These are phyloP conservation scores for Lichtheimia ornata DNA, from an alignment of 371 early-diverging fungal genomes.

Conservation along the genomic window DNA sequence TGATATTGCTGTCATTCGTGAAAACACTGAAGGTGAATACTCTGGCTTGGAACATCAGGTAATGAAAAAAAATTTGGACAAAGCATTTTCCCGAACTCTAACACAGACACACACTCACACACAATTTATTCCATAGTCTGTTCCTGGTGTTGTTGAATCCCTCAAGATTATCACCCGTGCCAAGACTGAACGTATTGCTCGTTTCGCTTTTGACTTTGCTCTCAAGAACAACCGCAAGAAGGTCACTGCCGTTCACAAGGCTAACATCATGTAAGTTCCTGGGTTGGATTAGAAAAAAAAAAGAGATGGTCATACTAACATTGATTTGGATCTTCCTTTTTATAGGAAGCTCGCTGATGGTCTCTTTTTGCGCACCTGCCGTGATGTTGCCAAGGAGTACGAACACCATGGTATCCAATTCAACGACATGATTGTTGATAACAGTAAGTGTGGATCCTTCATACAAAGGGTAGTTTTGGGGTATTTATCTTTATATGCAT, in stretches of 20 bases:
- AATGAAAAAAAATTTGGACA: constrained; percentile 10
- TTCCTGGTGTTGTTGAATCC: constrained; percentile 97
- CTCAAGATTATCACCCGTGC: constrained; percentile 92
- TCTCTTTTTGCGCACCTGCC: constrained; percentile 93
- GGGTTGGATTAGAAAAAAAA: background rate
- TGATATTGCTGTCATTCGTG: constrained; percentile 96
- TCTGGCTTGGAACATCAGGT: constrained; percentile 95
- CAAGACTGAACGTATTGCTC: constrained; percentile 97
- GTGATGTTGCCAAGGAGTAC: constrained; percentile 92
- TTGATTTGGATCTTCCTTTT: background rate
- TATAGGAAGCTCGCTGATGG: constrained; percentile 94
- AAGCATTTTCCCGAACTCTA: background rate
- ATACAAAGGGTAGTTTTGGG: constrained; percentile 10
- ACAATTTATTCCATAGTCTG: constrained; percentile 59
- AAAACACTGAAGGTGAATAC: constrained; percentile 99
- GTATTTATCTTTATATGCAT: too few species aligned
- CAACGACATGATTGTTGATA: constrained; percentile 98
- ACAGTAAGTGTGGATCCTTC: constrained; percentile 54
- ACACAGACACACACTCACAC: background rate
- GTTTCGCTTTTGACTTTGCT: constrained; percentile 97
- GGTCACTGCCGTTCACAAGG: constrained; percentile 98
- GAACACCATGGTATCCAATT: constrained; percentile 83
- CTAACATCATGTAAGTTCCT: constrained; percentile 91
- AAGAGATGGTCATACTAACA: background rate
- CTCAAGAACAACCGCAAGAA: constrained; percentile 94